Base-by-base conservation (phyloP, 805 yeast genomes). In the Zygosaccharomyces kombuchaensis region DNA sequence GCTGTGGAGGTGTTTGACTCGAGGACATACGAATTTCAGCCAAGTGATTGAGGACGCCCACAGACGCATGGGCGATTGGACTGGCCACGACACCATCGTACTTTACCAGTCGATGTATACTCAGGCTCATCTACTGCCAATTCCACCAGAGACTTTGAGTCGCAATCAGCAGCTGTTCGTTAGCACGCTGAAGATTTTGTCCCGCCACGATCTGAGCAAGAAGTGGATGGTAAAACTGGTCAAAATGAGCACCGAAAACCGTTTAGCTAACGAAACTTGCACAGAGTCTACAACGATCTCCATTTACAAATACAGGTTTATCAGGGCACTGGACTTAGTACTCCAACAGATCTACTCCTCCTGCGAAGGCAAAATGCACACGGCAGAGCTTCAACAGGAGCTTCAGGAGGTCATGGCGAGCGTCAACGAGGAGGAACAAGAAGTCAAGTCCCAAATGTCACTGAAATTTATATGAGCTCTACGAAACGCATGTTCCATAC, bases 401-500 rank as follows among this genome's bases (percentile, higher is more conserved):
- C 37, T 62, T 10, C 49, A 47, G 23, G 36, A 36, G 2, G 44
- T 60, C 9, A 36, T 56, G 6, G 46, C 44, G 17, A 41, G 36
- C 9, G 53, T 55, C 8, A 49, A 55, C 39, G 45, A 50, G 14
- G 59, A 62, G 36, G 62, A 58, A 31, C 51, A 55, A 40, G 57
- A 59, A 25, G 52, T 57, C 13, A 57, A 60, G 43, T 49, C 62
- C 6, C 63, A 58, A 36, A 50, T 59, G 50, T 56, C 61, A 2
- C 35, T 61, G 27, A 61, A 56, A 37, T 59, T 59, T 39, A 51
- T 56, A 39, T 60, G 46, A 44, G 32, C 4, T 7, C 32, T 16
- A 40, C 23, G 22, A 14, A 26, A 25, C 30, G 50, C 56, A 73
- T 85, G 87, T 85, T 65, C 80, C 91, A 85, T 74, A 67, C 82